Evolutionary conservation across 164 flowering plant species (phyloP), one percentile per base, ranked within the genome.

Genomic region (Aristolochia fimbriata): DNA sequence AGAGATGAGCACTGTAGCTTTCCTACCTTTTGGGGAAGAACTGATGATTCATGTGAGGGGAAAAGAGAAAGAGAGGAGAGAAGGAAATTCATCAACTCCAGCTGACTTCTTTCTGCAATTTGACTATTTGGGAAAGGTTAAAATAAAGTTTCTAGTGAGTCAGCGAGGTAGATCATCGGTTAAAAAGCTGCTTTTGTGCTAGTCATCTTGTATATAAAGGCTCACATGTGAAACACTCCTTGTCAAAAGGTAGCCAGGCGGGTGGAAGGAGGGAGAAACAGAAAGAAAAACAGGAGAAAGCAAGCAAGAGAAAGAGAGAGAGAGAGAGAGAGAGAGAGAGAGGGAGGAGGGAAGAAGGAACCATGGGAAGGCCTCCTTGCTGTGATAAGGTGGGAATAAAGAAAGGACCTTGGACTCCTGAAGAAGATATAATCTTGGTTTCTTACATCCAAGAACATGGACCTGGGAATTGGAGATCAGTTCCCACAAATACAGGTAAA

Each of bases 371-470:
- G 59, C 88, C 88, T 58, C 88, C 88, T 54, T 86, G 92, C 69
- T 83, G 92, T 70, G 88, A 86, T 31, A 83, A 83, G 73, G 88
- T 76, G 60, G 89, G 95, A 4, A 76, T 90, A 71, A 90, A 90
- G 95, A 90, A 87, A 71, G 97, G 97, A 51, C 97, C 97, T 51
- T 90, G 97, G 97, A 89, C 97, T 49, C 94, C 97, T 73, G 97
- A 89, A 73, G 97, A 89, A 73, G 77, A 74, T 47, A 47, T 74
- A 66, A 74, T 74, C 65, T 59, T 74, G 62, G 77, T 71, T 3
- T 74, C 97, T 47, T 87, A 87, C 61, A 79, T 90, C 62, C 90
- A 82, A 77, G 82, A 90, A 68, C 90, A 90, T 61, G 77, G 77
- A 37, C 77, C 77, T 2, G 74, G 77, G 23, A 74, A 74, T 59